A percentile compares a stretch with the other conserved stretches of the same genome.
Conservation (phyloP, 306 rosid species). For the Malus orientalis region DNA sequence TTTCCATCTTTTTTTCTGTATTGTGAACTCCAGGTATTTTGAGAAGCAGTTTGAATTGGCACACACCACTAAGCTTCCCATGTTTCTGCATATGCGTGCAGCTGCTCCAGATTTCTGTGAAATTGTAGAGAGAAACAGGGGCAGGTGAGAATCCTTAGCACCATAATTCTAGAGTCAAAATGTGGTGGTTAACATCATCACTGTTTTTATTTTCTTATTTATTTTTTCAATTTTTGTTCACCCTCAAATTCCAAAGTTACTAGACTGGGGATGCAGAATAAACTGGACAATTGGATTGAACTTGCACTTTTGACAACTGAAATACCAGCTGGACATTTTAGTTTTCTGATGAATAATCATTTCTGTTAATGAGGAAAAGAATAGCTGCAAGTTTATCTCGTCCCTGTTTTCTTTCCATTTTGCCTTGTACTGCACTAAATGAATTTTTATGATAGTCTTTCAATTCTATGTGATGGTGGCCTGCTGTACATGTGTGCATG, state of each 20-base stretch:
- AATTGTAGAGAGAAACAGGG: constrained; percentile 59
- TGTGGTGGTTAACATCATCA: neutral
- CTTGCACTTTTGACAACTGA: neutral
- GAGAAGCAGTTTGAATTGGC: constrained; percentile 95
- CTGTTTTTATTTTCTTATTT: neutral
- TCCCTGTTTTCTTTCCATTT: too few species aligned
- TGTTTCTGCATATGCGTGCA: constrained; percentile 96
- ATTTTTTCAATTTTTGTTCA: neutral
- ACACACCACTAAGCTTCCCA: constrained; percentile 65
- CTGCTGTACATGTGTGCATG: constrained; percentile 8
- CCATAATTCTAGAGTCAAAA: constrained; percentile 4
- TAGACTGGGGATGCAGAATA: neutral
- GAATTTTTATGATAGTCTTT: neutral
- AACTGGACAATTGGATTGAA: neutral
- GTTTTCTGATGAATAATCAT: neutral
- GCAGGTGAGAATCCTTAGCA: constrained; percentile 41
- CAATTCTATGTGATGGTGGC: neutral
- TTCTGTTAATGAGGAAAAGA: neutral
- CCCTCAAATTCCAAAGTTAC: neutral
- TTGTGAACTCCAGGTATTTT: constrained; percentile 58
- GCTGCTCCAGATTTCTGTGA: constrained; percentile 93
- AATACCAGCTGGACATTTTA: neutral
- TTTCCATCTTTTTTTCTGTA: neutral
- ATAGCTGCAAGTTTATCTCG: neutral
- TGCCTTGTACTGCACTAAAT: neutral